These are phyloP conservation scores for Claviceps sp. DNA, from an alignment of 2,329 filamentous ascomycete species.

Conservation along the genomic window DNA sequence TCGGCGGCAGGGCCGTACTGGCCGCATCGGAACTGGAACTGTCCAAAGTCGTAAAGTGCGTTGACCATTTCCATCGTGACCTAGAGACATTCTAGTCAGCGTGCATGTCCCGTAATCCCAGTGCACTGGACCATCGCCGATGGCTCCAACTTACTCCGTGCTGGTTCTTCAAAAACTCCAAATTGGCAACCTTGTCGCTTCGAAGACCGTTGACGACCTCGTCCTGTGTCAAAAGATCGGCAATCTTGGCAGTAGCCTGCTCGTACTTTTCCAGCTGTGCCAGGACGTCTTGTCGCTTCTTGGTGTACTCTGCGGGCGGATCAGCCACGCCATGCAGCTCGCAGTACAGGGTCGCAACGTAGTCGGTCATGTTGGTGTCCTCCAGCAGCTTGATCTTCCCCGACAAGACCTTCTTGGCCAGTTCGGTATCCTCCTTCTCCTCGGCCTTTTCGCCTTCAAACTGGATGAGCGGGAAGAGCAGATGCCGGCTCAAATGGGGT, in stretches of 20 bases:
- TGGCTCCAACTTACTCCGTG: conserved; percentile 54
- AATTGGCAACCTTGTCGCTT: conserved; percentile 96
- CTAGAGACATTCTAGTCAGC: conserved; percentile 21
- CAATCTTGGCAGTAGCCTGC: conserved; percentile 79
- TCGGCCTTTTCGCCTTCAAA: conserved; percentile 75
- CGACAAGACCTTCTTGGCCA: conserved; percentile 59
- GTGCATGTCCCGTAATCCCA: no score
- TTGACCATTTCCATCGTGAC: conserved; percentile 93
- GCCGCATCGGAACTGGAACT: conserved; percentile 96
- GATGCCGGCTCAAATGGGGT: conserved; percentile 83
- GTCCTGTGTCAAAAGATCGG: conserved; percentile 72
- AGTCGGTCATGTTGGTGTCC: conserved; percentile 98
- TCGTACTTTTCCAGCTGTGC: conserved; percentile 70
- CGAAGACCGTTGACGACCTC: conserved; percentile 82
- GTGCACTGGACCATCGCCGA: neutral
- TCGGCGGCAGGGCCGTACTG: conserved; percentile 85
- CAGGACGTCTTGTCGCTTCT: conserved; percentile 82
- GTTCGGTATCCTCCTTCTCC: conserved; percentile 47
- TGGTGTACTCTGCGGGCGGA: conserved; percentile 70
- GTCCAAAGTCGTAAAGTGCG: conserved; percentile 86
- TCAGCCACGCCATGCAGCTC: conserved; percentile 72
- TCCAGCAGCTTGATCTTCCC: conserved; percentile 90
- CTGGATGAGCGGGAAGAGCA: conserved; percentile 93
- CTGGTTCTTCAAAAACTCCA: conserved; percentile 94
- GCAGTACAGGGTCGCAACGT: conserved; percentile 81